Percentiles rank a stretch among this genome's conserved stretches.
These are phyloP conservation scores for Rhododendron simsii DNA, from an alignment of 148 eudicot genomes.

Conservation along the genomic window DNA sequence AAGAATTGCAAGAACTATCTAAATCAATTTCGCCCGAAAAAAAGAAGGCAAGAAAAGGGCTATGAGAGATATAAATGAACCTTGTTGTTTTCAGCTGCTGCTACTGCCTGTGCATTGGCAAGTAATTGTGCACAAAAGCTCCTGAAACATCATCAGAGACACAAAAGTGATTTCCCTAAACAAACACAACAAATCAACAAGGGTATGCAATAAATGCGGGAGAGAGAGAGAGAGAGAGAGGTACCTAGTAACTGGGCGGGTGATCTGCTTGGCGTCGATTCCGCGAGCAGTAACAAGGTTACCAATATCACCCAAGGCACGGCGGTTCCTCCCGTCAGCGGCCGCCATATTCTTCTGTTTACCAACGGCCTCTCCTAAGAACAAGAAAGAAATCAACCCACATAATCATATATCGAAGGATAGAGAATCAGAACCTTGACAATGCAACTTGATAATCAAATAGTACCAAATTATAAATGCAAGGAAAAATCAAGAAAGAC, in stretches of 20 bases:
- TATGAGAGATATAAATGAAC: slow-evolving; percentile 8
- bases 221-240: neutral
- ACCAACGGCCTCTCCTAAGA: slow-evolving; percentile 30
- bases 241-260: slow-evolving; percentile 45
- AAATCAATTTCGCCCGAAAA: neutral
- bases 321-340: slow-evolving; percentile 48
- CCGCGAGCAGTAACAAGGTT: slow-evolving; percentile 44
- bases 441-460: neutral
- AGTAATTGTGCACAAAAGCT: slow-evolving; percentile 57
- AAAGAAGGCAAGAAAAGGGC: neutral
- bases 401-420: neutral
- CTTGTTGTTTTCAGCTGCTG: slow-evolving; percentile 42
- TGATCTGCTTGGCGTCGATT: slow-evolving; percentile 33
- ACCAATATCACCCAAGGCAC: slow-evolving; percentile 58
- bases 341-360: slow-evolving; percentile 60
- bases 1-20: neutral
- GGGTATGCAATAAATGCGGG: neutral
- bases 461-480: too few relatives aligned
- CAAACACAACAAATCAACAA: neutral
- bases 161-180: neutral
- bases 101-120: slow-evolving; percentile 65
- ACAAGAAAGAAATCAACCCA: neutral
- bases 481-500: neutral
- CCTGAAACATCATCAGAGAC: slow-evolving; percentile 16
- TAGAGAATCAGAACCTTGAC: neutral